These are phyloP conservation scores for Deinandra increscens DNA, from an alignment of 129 eudicot species.

Conservation along the genomic window DNA sequence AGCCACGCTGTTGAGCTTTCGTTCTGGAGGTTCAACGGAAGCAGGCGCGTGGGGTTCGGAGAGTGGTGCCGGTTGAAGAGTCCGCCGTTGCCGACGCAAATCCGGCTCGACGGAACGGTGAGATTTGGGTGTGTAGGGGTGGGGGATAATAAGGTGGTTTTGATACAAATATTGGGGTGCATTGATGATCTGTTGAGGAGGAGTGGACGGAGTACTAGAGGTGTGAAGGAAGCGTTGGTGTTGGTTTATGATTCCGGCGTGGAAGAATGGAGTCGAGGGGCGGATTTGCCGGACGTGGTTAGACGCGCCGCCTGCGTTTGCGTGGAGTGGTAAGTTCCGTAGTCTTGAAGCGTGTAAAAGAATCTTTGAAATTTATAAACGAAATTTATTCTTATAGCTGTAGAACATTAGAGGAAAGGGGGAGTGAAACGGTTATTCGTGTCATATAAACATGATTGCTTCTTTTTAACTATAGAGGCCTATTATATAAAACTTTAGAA, in stretches of 20 bases:
- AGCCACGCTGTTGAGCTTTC: conserved; percentile 92
- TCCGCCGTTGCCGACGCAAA: conserved; percentile 80
- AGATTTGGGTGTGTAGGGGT: conserved; percentile 77
- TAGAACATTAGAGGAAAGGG: too few species aligned
- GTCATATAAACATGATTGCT: too few species aligned
- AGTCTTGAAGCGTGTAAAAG: too few species aligned
- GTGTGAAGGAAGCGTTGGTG: conserved; percentile 73
- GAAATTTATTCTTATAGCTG: too few species aligned
- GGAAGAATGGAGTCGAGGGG: conserved; percentile 73
- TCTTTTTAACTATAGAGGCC: too few species aligned
- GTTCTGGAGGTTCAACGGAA: conserved; percentile 67
- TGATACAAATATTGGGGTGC: conserved; percentile 76
- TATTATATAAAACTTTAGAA: too few species aligned
- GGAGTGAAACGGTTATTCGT: too few species aligned
- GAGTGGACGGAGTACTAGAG: conserved; percentile 64
- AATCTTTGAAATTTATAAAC: too few species aligned
- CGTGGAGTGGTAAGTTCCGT: conserved; percentile 59
- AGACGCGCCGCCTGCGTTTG: conserved; percentile 78
- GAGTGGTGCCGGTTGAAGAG: conserved; percentile 76
- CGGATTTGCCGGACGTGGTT: conserved; percentile 71
- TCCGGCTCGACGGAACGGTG: conserved; percentile 66
- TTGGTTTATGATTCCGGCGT: conserved; percentile 58
- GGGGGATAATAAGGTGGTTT: conserved; percentile 69
- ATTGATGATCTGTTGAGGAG: conserved; percentile 78
- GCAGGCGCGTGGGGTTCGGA: conserved; percentile 39